phyloP scores from a whole-genome alignment of 306 rosid species.

The Biancaea sappan region DNA sequence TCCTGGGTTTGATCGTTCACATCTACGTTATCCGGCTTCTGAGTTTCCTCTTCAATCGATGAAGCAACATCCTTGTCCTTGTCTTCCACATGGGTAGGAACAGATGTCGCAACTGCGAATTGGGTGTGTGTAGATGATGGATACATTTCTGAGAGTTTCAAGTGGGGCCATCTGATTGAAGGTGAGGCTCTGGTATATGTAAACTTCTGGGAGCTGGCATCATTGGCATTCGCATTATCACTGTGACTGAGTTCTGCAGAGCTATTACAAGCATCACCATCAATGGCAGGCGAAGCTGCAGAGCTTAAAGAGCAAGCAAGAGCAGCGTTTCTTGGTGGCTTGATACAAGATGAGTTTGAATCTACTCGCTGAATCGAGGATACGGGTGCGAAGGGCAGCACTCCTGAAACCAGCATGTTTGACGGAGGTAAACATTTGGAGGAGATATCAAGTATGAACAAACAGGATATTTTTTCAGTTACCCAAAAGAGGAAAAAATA shows the following conservation, averaged over 20 bases:
- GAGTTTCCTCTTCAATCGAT: constrained; percentile 33
- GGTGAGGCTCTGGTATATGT: constrained; percentile 89
- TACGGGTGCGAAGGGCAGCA: constrained; percentile 30
- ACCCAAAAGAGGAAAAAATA: no score
- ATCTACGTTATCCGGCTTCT: constrained; percentile 7
- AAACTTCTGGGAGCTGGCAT: constrained; percentile 40
- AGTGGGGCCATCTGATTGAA: constrained; percentile 78
- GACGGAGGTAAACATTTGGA: neutral
- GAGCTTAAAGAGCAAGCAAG: constrained; percentile 41
- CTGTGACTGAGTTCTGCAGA: constrained; percentile 32
- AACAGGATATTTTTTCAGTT: neutral
- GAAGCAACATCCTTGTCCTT: constrained; percentile 37
- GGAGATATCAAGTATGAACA: neutral
- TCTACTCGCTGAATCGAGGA: constrained; percentile 33
- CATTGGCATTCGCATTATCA: neutral
- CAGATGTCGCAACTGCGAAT: constrained; percentile 22
- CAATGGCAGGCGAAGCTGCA: constrained; percentile 24
- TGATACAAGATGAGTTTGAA: constrained; percentile 33
- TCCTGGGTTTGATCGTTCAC: constrained; percentile 49
- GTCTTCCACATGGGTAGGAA: constrained; percentile 38
- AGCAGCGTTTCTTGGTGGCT: constrained; percentile 35
- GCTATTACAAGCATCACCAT: neutral
- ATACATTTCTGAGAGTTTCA: constrained; percentile 57
- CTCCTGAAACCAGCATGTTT: constrained; percentile 38
- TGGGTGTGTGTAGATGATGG: constrained; percentile 52